Evolutionary conservation across 2,329 filamentous ascomycete species (phyloP).

Genomic region (Paecilomyces variotii): DNA sequence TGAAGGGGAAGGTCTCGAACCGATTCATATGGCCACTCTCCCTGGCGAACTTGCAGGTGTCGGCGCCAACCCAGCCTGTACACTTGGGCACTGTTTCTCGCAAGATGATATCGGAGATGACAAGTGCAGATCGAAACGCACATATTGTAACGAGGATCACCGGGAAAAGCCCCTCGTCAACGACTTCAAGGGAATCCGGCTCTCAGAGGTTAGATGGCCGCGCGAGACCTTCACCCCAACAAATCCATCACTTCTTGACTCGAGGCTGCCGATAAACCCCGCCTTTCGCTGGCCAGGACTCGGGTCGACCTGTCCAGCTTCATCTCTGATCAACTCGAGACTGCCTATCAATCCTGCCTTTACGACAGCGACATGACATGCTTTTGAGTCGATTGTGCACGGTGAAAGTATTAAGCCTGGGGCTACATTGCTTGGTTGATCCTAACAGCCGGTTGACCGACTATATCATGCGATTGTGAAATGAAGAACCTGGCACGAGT

Average conservation of each 20-base stretch:
- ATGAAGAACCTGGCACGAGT: background rate
- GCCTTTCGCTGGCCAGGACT: conserved; percentile 5
- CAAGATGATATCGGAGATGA: background rate
- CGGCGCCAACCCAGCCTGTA: conserved; percentile 13
- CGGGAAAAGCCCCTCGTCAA: conserved; percentile 7
- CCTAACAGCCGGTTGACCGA: background rate
- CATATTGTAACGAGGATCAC: background rate
- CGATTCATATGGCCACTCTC: conserved; percentile 4
- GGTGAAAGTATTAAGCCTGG: background rate
- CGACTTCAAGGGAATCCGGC: conserved; percentile 10
- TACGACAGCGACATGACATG: background rate
- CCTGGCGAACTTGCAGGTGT: conserved; percentile 17
- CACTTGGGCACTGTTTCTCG: conserved; percentile 2
- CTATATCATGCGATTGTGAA: background rate
- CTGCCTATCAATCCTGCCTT: background rate
- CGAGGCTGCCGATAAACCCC: conserved; percentile 26
- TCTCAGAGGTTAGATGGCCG: background rate
- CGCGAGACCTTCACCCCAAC: conserved; percentile 7
- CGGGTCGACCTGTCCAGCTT: background rate
- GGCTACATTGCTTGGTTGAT: background rate
- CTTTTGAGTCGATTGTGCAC: too few species aligned
- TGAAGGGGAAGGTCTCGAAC: conserved; percentile 2
- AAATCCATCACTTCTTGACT: conserved; percentile 19
- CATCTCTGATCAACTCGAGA: background rate
- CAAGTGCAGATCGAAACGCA: background rate